These are phyloP conservation scores for Epichloe bromicola DNA, from an alignment of 2,329 filamentous ascomycete genomes.

Conservation along the genomic window DNA sequence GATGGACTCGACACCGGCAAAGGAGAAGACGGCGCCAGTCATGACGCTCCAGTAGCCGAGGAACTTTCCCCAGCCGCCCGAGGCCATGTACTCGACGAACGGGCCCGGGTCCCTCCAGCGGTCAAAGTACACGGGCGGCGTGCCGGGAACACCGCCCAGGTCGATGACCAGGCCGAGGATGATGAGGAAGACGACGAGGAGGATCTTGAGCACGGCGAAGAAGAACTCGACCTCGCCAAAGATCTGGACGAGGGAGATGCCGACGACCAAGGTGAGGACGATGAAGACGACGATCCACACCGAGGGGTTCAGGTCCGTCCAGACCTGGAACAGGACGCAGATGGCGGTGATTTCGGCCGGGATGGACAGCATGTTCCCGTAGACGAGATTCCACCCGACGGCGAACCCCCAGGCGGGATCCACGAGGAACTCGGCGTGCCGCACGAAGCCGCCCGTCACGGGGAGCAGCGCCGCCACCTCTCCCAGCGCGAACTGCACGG, in stretches of 20 bases:
- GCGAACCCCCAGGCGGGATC: slow-evolving; percentile 47
- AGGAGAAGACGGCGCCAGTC: slow-evolving; percentile 53
- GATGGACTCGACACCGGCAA: slow-evolving; percentile 50
- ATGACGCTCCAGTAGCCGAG: slow-evolving; percentile 53
- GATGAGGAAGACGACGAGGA: slow-evolving; percentile 48
- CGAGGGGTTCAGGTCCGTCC: slow-evolving; percentile 43
- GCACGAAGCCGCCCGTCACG: slow-evolving; percentile 49
- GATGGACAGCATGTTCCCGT: slow-evolving; percentile 40
- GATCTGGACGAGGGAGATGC: slow-evolving; percentile 43
- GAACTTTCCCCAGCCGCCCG: slow-evolving; percentile 47
- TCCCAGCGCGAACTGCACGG: slow-evolving; percentile 45
- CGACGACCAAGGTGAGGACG: slow-evolving; percentile 39
- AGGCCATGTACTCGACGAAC: slow-evolving; percentile 51
- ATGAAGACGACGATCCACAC: slow-evolving; percentile 39
- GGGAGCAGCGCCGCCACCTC: slow-evolving; percentile 48
- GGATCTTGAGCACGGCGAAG: slow-evolving; percentile 42
- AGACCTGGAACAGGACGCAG: slow-evolving; percentile 49
- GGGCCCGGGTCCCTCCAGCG: slow-evolving; percentile 60
- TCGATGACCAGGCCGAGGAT: slow-evolving; percentile 50
- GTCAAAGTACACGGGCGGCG: slow-evolving; percentile 47
- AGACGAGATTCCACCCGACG: slow-evolving; percentile 41
- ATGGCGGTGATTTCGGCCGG: slow-evolving; percentile 50
- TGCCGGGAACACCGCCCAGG: slow-evolving; percentile 46
- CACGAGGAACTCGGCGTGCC: slow-evolving; percentile 46
- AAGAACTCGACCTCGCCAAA: slow-evolving; percentile 46